Conservation (phyloP, 2,329 filamentous ascomycete genomes). For the Diaporthe ampelina region DNA sequence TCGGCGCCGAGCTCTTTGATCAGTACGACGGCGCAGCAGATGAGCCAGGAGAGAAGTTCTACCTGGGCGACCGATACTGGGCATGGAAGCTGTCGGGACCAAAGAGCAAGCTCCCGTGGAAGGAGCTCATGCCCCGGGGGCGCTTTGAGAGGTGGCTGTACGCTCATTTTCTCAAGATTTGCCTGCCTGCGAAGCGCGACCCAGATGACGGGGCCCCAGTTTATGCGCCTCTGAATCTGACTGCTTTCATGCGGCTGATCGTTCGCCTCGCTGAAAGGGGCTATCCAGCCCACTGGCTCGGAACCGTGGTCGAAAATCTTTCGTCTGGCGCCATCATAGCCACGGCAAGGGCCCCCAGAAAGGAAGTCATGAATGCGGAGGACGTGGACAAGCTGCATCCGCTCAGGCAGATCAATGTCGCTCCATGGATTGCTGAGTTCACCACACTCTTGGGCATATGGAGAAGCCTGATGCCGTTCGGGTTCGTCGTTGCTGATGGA, state of each 20-base stretch:
- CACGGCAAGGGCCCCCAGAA: background rate
- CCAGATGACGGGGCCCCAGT: conserved; percentile 37
- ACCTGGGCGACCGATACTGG: conserved; percentile 42
- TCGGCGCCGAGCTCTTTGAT: conserved; percentile 35
- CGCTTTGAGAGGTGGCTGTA: conserved; percentile 47
- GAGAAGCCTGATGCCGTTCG: conserved; percentile 6
- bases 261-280: background rate
- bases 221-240: conserved; percentile 47
- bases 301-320: background rate
- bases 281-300: background rate
- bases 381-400: background rate
- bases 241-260: conserved; percentile 41
- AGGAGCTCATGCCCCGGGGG: conserved; percentile 41
- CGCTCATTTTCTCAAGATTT: conserved; percentile 46
- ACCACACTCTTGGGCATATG: background rate
- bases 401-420: background rate
- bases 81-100: background rate
- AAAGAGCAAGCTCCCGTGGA: conserved; percentile 4
- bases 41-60: conserved; percentile 40
- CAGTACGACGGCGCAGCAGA: background rate
- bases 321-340: background rate
- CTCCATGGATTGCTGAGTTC: conserved; percentile 7
- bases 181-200: conserved; percentile 42
- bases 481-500: background rate
- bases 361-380: background rate